Evolutionary conservation across 345 rosid species (phyloP).

Genomic region (Geranium brycei): DNA sequence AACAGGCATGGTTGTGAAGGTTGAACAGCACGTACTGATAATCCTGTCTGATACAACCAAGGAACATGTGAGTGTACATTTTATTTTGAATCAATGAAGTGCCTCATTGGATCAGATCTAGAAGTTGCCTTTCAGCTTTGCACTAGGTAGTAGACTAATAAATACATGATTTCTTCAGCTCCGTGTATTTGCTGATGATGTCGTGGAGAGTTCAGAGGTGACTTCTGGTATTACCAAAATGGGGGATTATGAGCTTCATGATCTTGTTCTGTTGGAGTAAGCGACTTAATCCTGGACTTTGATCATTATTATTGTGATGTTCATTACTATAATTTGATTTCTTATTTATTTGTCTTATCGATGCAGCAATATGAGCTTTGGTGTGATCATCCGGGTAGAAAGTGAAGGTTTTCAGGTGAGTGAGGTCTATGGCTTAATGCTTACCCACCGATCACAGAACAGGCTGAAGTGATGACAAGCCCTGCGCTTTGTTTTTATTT

Average conservation of each 20-base stretch:
- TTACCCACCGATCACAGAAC: not conserved
- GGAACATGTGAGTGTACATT: constrained; percentile 52
- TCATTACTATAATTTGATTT: constrained; percentile 1
- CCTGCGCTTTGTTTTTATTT: not conserved
- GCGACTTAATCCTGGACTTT: constrained; percentile 9
- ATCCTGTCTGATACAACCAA: constrained; percentile 83
- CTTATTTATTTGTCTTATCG: constrained; percentile 12
- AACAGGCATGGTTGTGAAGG: constrained; percentile 96
- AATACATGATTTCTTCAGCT: constrained; percentile 35
- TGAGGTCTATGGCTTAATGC: not conserved
- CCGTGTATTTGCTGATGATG: constrained; percentile 87
- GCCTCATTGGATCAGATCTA: not conserved
- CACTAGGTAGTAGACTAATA: constrained; percentile 1
- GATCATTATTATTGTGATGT: not conserved
- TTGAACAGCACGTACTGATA: constrained; percentile 86
- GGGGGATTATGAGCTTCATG: constrained; percentile 92
- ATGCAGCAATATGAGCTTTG: constrained; percentile 77
- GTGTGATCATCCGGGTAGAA: constrained; percentile 90
- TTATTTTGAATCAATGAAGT: not conserved
- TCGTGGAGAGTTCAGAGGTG: constrained; percentile 94
- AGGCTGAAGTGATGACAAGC: not conserved
- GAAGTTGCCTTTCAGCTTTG: not conserved
- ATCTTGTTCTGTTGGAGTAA: constrained; percentile 88
- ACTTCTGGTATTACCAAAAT: constrained; percentile 77
- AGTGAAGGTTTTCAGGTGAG: constrained; percentile 88